Conservation (phyloP, 208 protist genomes). For the Crithidia acanthocephali region DNA sequence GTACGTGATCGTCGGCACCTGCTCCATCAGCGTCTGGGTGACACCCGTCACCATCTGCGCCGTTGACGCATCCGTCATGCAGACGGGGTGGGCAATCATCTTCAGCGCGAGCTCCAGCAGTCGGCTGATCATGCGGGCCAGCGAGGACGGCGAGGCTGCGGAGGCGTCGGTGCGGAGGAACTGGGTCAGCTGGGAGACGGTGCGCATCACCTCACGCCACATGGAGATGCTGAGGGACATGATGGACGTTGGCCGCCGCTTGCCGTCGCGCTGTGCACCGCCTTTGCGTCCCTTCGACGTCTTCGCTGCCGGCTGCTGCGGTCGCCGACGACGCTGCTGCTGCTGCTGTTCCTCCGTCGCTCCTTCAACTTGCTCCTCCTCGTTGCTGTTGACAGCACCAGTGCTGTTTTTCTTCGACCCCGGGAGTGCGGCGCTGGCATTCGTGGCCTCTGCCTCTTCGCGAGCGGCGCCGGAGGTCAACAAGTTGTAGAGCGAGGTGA, state of each 20-base stretch:
- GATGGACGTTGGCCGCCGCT: constrained; percentile 33
- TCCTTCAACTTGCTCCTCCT: constrained; percentile 12
- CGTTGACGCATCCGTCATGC: constrained; percentile 60
- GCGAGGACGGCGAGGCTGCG: constrained; percentile 3
- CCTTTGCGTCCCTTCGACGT: background rate
- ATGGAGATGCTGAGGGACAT: constrained; percentile 81
- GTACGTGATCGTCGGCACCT: constrained; percentile 44
- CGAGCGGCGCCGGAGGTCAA: constrained; percentile 50
- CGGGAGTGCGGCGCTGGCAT: background rate
- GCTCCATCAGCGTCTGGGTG: constrained; percentile 29
- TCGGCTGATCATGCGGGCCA: constrained; percentile 53
- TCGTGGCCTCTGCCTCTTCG: constrained; percentile 17
- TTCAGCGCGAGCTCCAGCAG: constrained; percentile 84
- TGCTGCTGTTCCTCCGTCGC: background rate
- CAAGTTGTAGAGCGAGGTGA: constrained; percentile 70
- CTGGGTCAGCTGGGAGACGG: constrained; percentile 60
- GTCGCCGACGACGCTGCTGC: background rate
- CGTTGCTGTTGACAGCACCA: background rate
- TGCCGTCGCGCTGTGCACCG: constrained; percentile 5
- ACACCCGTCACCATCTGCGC: constrained; percentile 44
- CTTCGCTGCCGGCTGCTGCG: background rate
- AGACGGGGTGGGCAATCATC: constrained; percentile 82
- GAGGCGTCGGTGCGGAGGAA: constrained; percentile 18
- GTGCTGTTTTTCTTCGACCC: background rate
- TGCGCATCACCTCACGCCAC: constrained; percentile 89